These are phyloP conservation scores for Colletotrichum siamense DNA, from an alignment of 2,329 filamentous ascomycete species.

Conservation along the genomic window DNA sequence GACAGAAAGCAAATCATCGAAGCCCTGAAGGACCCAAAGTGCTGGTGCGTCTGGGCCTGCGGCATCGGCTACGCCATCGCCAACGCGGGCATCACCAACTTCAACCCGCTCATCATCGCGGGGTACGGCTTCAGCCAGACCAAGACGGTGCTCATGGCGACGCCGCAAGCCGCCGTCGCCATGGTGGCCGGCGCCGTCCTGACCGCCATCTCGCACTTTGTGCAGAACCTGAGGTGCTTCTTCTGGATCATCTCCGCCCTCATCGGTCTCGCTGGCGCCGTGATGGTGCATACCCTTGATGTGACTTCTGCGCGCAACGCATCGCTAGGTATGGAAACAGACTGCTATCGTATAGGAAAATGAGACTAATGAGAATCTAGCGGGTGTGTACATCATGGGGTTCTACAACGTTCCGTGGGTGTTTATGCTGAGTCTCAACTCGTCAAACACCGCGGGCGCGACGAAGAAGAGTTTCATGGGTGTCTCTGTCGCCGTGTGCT, in stretches of 20 bases:
- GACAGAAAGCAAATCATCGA: conserved; percentile 72
- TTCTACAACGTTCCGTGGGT: conserved; percentile 37
- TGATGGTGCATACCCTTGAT: conserved; percentile 31
- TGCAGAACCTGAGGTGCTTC: conserved; percentile 33
- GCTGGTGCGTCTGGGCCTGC: conserved; percentile 66
- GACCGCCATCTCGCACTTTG: conserved; percentile 28
- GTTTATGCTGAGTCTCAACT: conserved; percentile 32
- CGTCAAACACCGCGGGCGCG: conserved; percentile 32
- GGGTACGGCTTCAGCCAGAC: conserved; percentile 67
- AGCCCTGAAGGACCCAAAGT: conserved; percentile 52
- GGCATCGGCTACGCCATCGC: conserved; percentile 68
- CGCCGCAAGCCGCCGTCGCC: conserved; percentile 35
- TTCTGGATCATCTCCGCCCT: conserved; percentile 31
- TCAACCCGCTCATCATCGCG: conserved; percentile 66
- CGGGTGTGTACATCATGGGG: conserved; percentile 34
- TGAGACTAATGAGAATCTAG: not conserved
- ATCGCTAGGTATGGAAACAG: conserved; percentile 17
- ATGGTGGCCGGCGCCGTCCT: conserved; percentile 30
- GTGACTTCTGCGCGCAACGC: conserved; percentile 24
- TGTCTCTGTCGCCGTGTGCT: conserved; percentile 31
- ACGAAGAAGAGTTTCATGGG: conserved; percentile 37
- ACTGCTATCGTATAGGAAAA: not conserved
- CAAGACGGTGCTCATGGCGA: conserved; percentile 44
- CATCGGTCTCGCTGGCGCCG: conserved; percentile 28
- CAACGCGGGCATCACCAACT: conserved; percentile 72